These are phyloP conservation scores for Hygrocybe coccinea DNA, from an alignment of 768 basidiomycete genomes.

Conservation along the genomic window DNA sequence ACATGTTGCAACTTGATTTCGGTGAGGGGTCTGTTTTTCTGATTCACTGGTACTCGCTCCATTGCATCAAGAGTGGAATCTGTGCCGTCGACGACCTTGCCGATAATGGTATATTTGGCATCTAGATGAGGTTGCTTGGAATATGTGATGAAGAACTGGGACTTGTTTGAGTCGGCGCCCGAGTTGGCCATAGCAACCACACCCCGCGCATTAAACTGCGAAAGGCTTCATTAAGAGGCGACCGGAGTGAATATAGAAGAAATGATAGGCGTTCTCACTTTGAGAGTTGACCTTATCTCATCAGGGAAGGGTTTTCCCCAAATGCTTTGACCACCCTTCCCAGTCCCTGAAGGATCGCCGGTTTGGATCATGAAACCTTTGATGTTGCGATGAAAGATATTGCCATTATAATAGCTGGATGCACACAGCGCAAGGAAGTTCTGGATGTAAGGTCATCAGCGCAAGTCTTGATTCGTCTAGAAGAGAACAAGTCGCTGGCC, in stretches of 20 bases:
- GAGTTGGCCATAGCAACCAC: slow-evolving; percentile 98
- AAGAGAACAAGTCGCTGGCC: slow-evolving; percentile 37
- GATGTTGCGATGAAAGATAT: slow-evolving; percentile 91
- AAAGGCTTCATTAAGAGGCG: slow-evolving; percentile 2
- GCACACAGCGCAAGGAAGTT: slow-evolving; percentile 96
- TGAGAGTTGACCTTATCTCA: slow-evolving; percentile 90
- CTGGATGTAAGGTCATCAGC: slow-evolving; percentile 36
- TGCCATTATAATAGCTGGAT: slow-evolving; percentile 78
- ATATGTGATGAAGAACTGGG: slow-evolving; percentile 86
- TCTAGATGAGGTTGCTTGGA: slow-evolving; percentile 92
- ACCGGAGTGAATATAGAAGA: no score
- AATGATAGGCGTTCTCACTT: slow-evolving; percentile 46
- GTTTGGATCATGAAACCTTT: slow-evolving; percentile 95
- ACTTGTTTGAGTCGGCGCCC: slow-evolving; percentile 90
- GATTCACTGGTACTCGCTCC: slow-evolving; percentile 85
- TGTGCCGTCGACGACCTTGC: slow-evolving; percentile 97
- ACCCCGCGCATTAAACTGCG: slow-evolving; percentile 90
- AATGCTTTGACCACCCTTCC: slow-evolving; percentile 95
- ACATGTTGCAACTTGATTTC: slow-evolving; percentile 84
- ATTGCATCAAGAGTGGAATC: slow-evolving; percentile 92
- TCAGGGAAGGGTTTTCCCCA: slow-evolving; percentile 92
- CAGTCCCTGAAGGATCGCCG: slow-evolving; percentile 82
- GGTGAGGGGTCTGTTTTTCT: slow-evolving; percentile 81
- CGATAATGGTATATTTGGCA: slow-evolving; percentile 91
- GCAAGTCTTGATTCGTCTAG: slow-evolving; percentile 5